Conservation (phyloP, 2,329 filamentous ascomycete species). For the Penicillium decumbens region DNA sequence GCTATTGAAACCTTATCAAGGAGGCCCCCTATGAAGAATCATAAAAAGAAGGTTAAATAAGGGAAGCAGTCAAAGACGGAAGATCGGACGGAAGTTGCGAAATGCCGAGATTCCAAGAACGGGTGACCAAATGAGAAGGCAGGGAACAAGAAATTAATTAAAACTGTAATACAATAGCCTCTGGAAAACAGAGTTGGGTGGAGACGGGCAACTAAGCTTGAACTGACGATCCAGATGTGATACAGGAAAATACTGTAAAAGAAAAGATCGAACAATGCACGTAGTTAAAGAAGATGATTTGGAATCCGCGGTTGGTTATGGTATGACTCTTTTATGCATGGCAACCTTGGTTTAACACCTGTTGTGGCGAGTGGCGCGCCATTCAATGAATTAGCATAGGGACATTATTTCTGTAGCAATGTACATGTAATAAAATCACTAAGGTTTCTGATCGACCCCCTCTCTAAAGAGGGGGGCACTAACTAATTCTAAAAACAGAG, state of each 20-base stretch:
- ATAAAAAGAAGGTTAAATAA: conserved; percentile 31
- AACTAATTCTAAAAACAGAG: conserved; percentile 6
- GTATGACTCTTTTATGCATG: conserved; percentile 15
- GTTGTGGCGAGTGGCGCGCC: conserved; percentile 9
- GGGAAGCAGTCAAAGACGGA: conserved; percentile 16
- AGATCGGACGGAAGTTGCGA: conserved; percentile 23
- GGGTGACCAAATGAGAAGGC: conserved; percentile 6
- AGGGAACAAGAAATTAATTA: not conserved
- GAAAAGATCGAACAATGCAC: conserved; percentile 4
- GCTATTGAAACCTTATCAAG: conserved; percentile 11
- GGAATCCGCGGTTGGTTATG: conserved; percentile 10
- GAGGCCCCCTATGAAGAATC: conserved; percentile 13
- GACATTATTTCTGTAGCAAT: not conserved
- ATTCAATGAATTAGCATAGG: not conserved
- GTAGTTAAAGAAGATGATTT: conserved; percentile 7
- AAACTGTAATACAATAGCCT: conserved; percentile 16
- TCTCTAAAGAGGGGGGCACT: not conserved
- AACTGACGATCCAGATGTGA: conserved; percentile 16
- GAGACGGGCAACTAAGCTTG: conserved; percentile 21
- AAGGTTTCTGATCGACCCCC: conserved; percentile 1
- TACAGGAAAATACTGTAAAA: conserved; percentile 1
- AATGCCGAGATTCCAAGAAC: conserved; percentile 24
- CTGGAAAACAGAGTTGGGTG: conserved; percentile 19
- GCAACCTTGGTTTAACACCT: conserved; percentile 14
- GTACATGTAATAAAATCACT: not conserved